Conservation (phyloP, 352 stramenopile species). For the Aphanomyces stellatus region DNA sequence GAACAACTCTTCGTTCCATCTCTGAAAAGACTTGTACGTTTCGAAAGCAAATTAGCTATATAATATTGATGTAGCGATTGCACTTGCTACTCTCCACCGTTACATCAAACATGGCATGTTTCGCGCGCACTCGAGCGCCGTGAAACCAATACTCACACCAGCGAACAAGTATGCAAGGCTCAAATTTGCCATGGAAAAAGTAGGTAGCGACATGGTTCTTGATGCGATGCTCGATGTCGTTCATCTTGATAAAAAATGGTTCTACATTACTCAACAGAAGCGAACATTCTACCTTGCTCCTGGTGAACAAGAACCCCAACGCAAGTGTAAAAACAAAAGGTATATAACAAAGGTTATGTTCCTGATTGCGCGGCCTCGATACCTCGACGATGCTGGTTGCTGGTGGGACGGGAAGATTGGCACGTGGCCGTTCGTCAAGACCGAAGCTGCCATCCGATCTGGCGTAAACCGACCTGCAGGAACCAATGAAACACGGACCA, state of each 20-base stretch:
- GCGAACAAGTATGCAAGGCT: not conserved
- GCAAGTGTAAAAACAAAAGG: not conserved
- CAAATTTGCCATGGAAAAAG: not conserved
- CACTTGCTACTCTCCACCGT: not conserved
- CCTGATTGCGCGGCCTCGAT: not conserved
- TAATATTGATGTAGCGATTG: not conserved
- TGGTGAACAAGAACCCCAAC: conserved; percentile 2
- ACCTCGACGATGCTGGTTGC: not conserved
- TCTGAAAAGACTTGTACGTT: not conserved
- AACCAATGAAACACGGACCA: not conserved
- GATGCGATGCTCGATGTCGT: not conserved
- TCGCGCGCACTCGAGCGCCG: not conserved
- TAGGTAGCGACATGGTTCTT: not conserved
- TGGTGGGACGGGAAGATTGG: not conserved
- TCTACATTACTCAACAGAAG: conserved; percentile 28
- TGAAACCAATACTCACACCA: not conserved
- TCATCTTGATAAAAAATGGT: conserved; percentile 31
- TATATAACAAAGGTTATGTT: not conserved
- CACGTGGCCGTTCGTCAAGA: not conserved
- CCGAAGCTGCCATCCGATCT: not conserved
- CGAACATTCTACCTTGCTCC: conserved; percentile 21
- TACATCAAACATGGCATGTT: conserved; percentile 2
- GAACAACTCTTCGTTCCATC: not conserved
- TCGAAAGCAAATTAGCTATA: not conserved
- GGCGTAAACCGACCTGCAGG: not conserved